phyloP scores from a whole-genome alignment of 495 filamentous ascomycete species.

The Penicillium soppii region DNA sequence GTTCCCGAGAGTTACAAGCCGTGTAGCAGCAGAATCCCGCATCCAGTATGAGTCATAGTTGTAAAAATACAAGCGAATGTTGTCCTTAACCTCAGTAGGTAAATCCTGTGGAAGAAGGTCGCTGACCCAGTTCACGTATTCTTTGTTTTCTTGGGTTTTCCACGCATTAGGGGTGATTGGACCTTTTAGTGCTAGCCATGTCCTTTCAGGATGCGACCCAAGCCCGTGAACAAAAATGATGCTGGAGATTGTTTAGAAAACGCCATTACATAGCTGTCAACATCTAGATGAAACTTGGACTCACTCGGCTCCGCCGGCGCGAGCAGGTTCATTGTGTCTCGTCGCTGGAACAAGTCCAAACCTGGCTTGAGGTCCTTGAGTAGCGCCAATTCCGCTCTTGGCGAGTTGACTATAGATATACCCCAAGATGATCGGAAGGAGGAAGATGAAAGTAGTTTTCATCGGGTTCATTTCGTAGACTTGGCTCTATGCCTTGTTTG shows the following conservation, averaged over 20 bases:
- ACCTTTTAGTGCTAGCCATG: not conserved
- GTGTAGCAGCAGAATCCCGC: not conserved
- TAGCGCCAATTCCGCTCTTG: too few species aligned
- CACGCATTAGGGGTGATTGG: not conserved
- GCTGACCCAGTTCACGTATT: not conserved
- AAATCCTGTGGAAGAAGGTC: not conserved
- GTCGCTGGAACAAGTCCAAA: not conserved
- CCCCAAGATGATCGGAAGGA: too few species aligned
- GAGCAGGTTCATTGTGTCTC: not conserved
- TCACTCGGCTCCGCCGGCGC: not conserved
- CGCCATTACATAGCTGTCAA: too few species aligned
- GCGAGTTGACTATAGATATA: too few species aligned
- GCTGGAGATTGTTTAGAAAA: not conserved
- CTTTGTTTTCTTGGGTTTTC: not conserved
- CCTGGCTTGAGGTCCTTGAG: not conserved
- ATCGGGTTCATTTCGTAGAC: too few species aligned
- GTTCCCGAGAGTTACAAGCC: not conserved
- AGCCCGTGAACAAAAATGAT: not conserved
- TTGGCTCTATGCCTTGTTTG: too few species aligned
- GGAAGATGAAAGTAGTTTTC: too few species aligned
- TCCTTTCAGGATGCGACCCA: not conserved
- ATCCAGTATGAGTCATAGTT: not conserved
- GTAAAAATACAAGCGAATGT: not conserved
- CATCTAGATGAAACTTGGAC: not conserved
- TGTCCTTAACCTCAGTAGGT: not conserved